Evolutionary conservation across 2,329 filamentous ascomycete species (phyloP), one percentile per base, ranked within the genome.

Genomic region (Aspergillus japonicus): DNA sequence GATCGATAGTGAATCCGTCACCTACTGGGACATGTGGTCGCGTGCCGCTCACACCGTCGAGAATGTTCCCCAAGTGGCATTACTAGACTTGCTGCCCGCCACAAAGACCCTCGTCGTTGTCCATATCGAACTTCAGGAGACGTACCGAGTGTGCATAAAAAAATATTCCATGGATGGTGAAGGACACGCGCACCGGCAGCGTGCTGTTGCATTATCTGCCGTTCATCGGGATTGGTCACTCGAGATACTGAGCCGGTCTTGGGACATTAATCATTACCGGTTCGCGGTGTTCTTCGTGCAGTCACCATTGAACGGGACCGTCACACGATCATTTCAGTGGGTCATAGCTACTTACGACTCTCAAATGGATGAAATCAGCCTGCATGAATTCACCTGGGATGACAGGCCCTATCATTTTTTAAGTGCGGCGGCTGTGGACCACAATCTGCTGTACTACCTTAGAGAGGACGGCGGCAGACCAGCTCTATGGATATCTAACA

Each of bases 21-120:
- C 73, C 12, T 63, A 71, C 39, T 71, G 69, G 62, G 56, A 66
- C 16, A 60, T 69, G 47, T 31, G 64, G 11, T 57, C 66, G 4
- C 56, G 55, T 10, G 33, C 58, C 7, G 55, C 65, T 54, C 70
- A 62, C 29, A 63, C 56, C 3, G 24, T 69, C 47, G 11, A 48
- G 12, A 48, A 62, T 5, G 50, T 49, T n/a, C 24, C 26, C 12
- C 19, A 53, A 2, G 52, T 66, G 33, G 54, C 62, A 33, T 54
- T 62, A 2, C 49, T 71, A 33, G 64, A 65, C 7, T 21, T 68
- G 35, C 56, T 66, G 24, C 44, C 64, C 19, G 47, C 52, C 3
- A 47, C 60, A 29, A 62, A 67, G 39, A 49, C 50, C 29, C 47
- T 73, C n/a, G 64, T 62, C 2, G 59, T 66, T 2, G 54, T 68